These are phyloP conservation scores for Sarocladium oryzae DNA, from an alignment of 2,329 filamentous ascomycete genomes.

Conservation along the genomic window DNA sequence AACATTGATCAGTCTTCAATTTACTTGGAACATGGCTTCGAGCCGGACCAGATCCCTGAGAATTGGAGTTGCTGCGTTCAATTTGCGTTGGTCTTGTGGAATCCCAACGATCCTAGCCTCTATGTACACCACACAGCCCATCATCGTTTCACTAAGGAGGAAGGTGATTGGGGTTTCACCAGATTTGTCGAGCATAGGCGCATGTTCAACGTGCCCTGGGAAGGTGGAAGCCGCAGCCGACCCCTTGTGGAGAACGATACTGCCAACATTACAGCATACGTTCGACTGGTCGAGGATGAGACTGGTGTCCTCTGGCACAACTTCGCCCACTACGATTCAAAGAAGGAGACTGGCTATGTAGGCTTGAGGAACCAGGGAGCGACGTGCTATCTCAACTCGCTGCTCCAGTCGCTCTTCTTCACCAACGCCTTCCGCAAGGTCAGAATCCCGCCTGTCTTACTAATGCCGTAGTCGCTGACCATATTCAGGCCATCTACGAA, in stretches of 20 bases:
- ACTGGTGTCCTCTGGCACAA: slow-evolving; percentile 89
- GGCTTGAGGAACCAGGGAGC: slow-evolving; percentile 95
- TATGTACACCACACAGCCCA: slow-evolving; percentile 78
- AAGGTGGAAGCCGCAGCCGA: slow-evolving; percentile 49
- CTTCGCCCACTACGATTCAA: slow-evolving; percentile 95
- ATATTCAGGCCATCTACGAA: slow-evolving; percentile 76
- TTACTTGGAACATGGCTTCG: slow-evolving; percentile 92
- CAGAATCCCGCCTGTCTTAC: slow-evolving; percentile 14
- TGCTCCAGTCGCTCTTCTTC: slow-evolving; percentile 78
- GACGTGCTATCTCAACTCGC: slow-evolving; percentile 80
- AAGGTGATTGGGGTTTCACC: slow-evolving; percentile 99
- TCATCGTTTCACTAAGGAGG: slow-evolving; percentile 92
- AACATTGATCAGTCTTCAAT: slow-evolving; percentile 90
- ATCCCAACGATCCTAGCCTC: slow-evolving; percentile 83
- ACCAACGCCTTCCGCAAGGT: slow-evolving; percentile 92
- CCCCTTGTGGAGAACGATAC: slow-evolving; percentile 72
- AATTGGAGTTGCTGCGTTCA: slow-evolving; percentile 97
- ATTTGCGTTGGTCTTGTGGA: slow-evolving; percentile 91
- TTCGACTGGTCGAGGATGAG: slow-evolving; percentile 77
- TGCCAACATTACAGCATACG: slow-evolving; percentile 76
- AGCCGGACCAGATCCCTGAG: slow-evolving; percentile 67
- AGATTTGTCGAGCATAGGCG: slow-evolving; percentile 82
- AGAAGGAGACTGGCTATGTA: slow-evolving; percentile 96
- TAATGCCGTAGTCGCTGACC: slow-evolving; percentile 11
- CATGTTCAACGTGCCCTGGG: slow-evolving; percentile 75